Conservation (phyloP, 202 grass and related monocot species). For the Bolboschoenoplectus hybrid region DNA sequence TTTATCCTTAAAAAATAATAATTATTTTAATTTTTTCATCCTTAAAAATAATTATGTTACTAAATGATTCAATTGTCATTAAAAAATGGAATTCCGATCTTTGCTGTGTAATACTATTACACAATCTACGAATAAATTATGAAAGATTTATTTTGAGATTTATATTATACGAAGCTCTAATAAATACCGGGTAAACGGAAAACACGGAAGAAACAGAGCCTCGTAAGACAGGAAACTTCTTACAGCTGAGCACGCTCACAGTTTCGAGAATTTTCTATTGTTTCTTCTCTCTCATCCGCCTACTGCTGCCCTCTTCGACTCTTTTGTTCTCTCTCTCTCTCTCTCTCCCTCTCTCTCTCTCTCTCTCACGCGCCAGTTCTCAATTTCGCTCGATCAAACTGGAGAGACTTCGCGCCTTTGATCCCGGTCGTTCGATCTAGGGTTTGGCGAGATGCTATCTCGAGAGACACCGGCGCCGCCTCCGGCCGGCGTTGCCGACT, state of each 20-base stretch:
- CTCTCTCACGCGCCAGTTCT: not conserved
- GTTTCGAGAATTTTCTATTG: not conserved
- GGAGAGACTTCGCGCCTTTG: slow-evolving; percentile 30
- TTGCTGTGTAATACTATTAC: no score
- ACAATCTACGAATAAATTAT: no score
- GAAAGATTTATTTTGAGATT: no score
- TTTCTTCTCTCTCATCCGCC: slow-evolving; percentile 5
- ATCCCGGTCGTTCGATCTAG: slow-evolving; percentile 30
- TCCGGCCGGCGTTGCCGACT: slow-evolving; percentile 10
- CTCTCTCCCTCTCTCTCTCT: not conserved
- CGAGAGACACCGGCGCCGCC: not conserved
- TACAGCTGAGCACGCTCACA: not conserved
- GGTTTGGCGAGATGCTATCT: slow-evolving; percentile 35
- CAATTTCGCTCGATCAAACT: slow-evolving; percentile 27
- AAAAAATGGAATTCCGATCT: no score
- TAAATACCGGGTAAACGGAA: no score
- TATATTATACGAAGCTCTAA: no score
- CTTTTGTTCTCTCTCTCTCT: not conserved
- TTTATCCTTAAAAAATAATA: no score
- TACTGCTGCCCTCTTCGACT: no score
- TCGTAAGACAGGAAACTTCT: not conserved
- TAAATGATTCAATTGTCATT: no score
- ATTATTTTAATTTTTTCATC: no score
- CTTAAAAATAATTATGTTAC: no score
- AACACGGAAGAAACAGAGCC: no score